phyloP scores from a whole-genome alignment of 2,329 filamentous ascomycete species.

The Fusarium brachygibbosum region DNA sequence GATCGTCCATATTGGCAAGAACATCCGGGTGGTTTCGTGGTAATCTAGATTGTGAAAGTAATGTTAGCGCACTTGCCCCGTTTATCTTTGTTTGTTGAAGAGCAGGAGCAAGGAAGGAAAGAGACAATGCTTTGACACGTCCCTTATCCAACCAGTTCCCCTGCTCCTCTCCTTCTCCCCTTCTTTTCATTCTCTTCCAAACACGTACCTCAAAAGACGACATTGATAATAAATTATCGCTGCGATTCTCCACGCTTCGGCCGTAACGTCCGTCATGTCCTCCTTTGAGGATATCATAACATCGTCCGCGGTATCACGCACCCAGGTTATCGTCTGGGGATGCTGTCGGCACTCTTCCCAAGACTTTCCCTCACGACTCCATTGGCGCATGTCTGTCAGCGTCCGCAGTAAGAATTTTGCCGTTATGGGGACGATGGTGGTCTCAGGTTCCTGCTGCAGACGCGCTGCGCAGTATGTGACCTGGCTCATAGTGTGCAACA shows the following conservation, averaged over 20 bases:
- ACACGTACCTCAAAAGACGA: slow-evolving; percentile 54
- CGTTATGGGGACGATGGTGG: slow-evolving; percentile 51
- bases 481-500: slow-evolving; percentile 56
- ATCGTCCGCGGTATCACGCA: slow-evolving; percentile 43
- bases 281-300: slow-evolving; percentile 48
- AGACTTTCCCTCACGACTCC: slow-evolving; percentile 51
- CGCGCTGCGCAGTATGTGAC: slow-evolving; percentile 56
- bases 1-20: slow-evolving; percentile 50
- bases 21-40: slow-evolving; percentile 56
- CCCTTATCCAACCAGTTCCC: not conserved
- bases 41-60: slow-evolving; percentile 46
- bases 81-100: not conserved
- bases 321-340: slow-evolving; percentile 49
- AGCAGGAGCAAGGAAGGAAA: slow-evolving; percentile 3
- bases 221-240: slow-evolving; percentile 58
- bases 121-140: not conserved
- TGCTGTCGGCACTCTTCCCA: slow-evolving; percentile 40
- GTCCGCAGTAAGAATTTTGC: slow-evolving; percentile 48
- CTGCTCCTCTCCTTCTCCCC: not conserved
- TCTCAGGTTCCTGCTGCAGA: slow-evolving; percentile 53
- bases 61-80: slow-evolving; percentile 19
- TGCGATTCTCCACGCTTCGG: slow-evolving; percentile 59
- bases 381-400: slow-evolving; percentile 53
- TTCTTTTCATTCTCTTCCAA: not conserved
- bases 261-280: slow-evolving; percentile 58